Evolutionary conservation across 1,139 yeast genomes (phyloP).

Genomic region (Ashbya aceris): DNA sequence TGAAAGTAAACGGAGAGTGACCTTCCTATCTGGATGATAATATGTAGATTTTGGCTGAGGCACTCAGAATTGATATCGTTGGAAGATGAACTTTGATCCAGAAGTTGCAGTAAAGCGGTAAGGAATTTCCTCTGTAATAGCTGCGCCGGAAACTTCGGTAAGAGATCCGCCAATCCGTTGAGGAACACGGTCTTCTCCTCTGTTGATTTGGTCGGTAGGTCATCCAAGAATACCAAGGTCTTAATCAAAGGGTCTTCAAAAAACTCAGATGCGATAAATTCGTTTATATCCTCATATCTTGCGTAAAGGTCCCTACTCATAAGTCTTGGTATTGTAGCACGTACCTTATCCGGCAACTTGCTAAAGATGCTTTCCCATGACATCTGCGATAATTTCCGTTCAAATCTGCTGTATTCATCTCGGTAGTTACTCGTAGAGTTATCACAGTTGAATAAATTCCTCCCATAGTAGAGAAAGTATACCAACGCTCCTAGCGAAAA

Average conservation of each 20-base stretch:
- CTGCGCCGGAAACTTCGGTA: constrained; percentile 61
- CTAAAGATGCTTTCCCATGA: constrained; percentile 41
- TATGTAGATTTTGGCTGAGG: constrained; percentile 45
- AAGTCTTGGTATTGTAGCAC: constrained; percentile 33
- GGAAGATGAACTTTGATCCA: constrained; percentile 24
- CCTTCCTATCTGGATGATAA: constrained; percentile 56
- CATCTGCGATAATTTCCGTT: constrained; percentile 36
- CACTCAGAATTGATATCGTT: constrained; percentile 36
- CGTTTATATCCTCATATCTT: constrained; percentile 27
- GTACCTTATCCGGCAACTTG: constrained; percentile 38
- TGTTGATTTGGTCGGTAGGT: constrained; percentile 63
- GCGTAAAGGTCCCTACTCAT: constrained; percentile 31
- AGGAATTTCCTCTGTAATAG: constrained; percentile 66
- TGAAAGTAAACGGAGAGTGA: constrained; percentile 65
- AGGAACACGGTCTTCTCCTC: constrained; percentile 65
- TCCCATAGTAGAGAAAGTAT: constrained; percentile 51
- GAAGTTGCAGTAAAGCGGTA: constrained; percentile 51
- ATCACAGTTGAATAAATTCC: constrained; percentile 38
- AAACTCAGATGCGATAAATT: constrained; percentile 25
- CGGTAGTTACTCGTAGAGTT: constrained; percentile 42
- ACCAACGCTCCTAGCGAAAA: constrained; percentile 76
- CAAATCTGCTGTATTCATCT: constrained; percentile 36
- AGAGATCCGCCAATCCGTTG: constrained; percentile 49
- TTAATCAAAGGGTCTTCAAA: constrained; percentile 71
- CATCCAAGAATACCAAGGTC: constrained; percentile 76